Evolutionary conservation across 2,329 filamentous ascomycete genomes (phyloP), one percentile per base, ranked within the genome.

Genomic region (Cadophora luteo-olivacea): DNA sequence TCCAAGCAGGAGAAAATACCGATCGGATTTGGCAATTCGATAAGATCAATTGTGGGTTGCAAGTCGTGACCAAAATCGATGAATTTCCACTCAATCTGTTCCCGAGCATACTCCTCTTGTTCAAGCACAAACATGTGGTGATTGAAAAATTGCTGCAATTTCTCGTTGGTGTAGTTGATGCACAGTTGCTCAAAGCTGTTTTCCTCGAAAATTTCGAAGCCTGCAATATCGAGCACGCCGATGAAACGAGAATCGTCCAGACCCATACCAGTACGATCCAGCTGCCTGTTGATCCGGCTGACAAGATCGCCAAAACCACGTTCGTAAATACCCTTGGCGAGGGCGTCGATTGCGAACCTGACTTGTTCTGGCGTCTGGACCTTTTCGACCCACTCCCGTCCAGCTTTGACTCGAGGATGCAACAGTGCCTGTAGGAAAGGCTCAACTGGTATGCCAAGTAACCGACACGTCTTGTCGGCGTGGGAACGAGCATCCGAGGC

Each of bases 151-250:
- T 99, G 96, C 77, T 99, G 96, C 7, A 99, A 88, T 80, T 97
- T 99, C 80, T 99, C 96, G 81, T 99, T 99, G 70, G 97, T 98
- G 81, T 99, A 99, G 81, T 99, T 99, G 86, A 99, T 99, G 83
- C 96, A 99, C 6, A 99, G 86, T 80, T 99, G 96, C 79, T 99
- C 96, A 77, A 99, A 99, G 83, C 95, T 97, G 83, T 99, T 99
- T 76, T 93, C 88, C 75, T 99, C 94, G 75, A 99, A 99, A 68
- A 99, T 99, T 78, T 99, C 96, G 80, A 99, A 99, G 69, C 96
- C 96, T 72, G 97, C 97, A 80, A 99, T 99, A 87, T 99, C 96
- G 52, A 99, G 89, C 9, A 99, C 96, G 65, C 96, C 96, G 73
- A 99, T 99, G 81, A 99, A 99, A 76, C 93, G 91, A 1, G 92